phyloP scores from a whole-genome alignment of 2,329 filamentous ascomycete genomes.

The Penicillium decumbens region DNA sequence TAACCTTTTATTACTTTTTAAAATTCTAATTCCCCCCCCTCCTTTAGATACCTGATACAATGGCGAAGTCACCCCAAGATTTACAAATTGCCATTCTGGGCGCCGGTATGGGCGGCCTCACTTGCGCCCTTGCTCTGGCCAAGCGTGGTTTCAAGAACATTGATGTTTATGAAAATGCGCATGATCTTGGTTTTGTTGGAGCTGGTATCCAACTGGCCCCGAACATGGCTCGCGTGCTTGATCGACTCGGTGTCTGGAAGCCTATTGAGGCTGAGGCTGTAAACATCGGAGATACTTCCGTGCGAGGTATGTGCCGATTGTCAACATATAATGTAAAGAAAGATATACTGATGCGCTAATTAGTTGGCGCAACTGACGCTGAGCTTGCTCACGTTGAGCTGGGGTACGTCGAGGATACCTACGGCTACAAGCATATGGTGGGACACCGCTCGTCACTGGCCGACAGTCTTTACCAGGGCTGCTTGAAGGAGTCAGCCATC shows the following conservation, averaged over 20 bases:
- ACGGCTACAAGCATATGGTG: constrained; percentile 73
- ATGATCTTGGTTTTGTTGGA: constrained; percentile 72
- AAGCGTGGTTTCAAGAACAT: constrained; percentile 71
- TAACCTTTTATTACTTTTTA: background rate
- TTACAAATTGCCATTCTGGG: constrained; percentile 46
- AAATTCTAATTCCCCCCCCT: background rate
- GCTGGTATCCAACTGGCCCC: constrained; percentile 81
- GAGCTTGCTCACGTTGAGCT: constrained; percentile 69
- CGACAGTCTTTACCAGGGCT: constrained; percentile 65
- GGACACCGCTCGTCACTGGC: constrained; percentile 72
- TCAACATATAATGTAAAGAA: background rate
- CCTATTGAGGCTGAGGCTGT: constrained; percentile 67
- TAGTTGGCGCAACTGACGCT: constrained; percentile 61
- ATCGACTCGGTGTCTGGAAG: constrained; percentile 67
- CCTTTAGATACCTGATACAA: constrained; percentile 14
- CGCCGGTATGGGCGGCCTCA: constrained; percentile 71
- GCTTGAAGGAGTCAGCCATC: constrained; percentile 58
- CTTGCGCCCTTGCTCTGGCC: constrained; percentile 66
- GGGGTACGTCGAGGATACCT: constrained; percentile 61
- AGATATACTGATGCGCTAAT: constrained; percentile 14
- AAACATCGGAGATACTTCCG: constrained; percentile 65
- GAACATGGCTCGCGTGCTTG: constrained; percentile 73
- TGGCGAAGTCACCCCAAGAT: constrained; percentile 29
- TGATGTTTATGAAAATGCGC: constrained; percentile 68
- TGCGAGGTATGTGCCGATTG: constrained; percentile 52